phyloP scores from a whole-genome alignment of 805 yeast genomes.

The Starmerella apis region DNA sequence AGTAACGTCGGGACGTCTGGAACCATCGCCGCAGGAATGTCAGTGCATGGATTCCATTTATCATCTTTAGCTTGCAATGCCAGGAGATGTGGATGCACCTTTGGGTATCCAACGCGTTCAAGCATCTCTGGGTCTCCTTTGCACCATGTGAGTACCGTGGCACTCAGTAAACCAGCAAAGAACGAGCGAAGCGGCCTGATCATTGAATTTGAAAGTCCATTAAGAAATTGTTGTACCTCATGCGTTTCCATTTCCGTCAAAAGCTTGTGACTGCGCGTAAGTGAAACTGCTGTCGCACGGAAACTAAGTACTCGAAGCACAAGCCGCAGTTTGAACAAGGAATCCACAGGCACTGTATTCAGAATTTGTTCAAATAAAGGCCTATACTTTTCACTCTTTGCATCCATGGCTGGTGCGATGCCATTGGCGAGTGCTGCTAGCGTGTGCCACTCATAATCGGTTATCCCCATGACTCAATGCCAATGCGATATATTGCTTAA shows the following conservation, averaged over 20 bases:
- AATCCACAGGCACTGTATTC: not conserved
- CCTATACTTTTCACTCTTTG: not conserved
- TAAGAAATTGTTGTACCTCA: conserved; percentile 35
- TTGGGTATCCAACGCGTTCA: conserved; percentile 11
- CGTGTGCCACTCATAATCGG: conserved; percentile 15
- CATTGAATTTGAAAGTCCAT: conserved; percentile 32
- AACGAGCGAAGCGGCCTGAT: conserved; percentile 33
- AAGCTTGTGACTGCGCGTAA: conserved; percentile 23
- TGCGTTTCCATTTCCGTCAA: conserved; percentile 25
- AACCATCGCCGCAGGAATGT: not conserved
- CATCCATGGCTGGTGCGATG: conserved; percentile 8
- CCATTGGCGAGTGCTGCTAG: conserved; percentile 8
- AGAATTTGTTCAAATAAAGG: conserved; percentile 5
- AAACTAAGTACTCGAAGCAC: conserved; percentile 22
- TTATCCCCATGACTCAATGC: not conserved
- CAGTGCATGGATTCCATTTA: conserved; percentile 1
- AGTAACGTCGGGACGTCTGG: conserved; percentile 12
- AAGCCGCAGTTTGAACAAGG: conserved; percentile 15
- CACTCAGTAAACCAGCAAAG: conserved; percentile 29
- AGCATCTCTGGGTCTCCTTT: conserved; percentile 5
- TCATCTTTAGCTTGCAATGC: conserved; percentile 1
- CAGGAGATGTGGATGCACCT: conserved; percentile 14
- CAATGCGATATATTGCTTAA: not conserved
- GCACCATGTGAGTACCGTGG: conserved; percentile 20
- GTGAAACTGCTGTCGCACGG: conserved; percentile 23